Percentiles rank a stretch among this genome's conserved stretches.
Conservation (phyloP, 768 basidiomycete species). For the Phlebiopsis gigantea region DNA sequence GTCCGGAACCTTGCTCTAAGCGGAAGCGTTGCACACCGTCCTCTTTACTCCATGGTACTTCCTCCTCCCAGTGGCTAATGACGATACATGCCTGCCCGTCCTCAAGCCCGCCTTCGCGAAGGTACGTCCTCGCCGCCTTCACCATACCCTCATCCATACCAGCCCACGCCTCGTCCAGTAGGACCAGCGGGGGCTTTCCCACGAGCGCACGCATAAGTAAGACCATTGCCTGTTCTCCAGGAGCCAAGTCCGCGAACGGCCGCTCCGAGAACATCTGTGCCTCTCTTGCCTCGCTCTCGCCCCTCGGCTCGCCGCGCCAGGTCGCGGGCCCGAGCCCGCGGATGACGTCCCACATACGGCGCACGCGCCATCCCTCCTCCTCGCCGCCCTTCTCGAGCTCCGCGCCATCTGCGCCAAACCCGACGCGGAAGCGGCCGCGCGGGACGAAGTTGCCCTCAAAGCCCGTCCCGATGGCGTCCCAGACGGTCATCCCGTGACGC, state of each 20-base stretch:
- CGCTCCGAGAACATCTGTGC: slow-evolving; percentile 39
- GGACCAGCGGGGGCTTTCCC: slow-evolving; percentile 61
- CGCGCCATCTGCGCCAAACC: slow-evolving; percentile 36
- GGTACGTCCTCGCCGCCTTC: slow-evolving; percentile 51
- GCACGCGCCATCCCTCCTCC: slow-evolving; percentile 34
- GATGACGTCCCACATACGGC: slow-evolving; percentile 54
- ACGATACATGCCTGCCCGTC: slow-evolving; percentile 73
- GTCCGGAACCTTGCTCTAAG: no score
- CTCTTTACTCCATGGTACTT: slow-evolving; percentile 72
- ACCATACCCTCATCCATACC: slow-evolving; percentile 88
- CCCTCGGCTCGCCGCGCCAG: slow-evolving; percentile 30
- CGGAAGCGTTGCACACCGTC: slow-evolving; percentile 43
- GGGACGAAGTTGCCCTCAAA: slow-evolving; percentile 80
- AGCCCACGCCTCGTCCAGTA: slow-evolving; percentile 91
- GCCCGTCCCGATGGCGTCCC: slow-evolving; percentile 82
- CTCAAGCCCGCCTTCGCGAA: slow-evolving; percentile 48
- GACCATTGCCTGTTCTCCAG: slow-evolving; percentile 77
- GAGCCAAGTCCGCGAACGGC: slow-evolving; percentile 59
- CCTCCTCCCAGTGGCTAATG: slow-evolving; percentile 88
- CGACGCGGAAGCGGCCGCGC: slow-evolving; percentile 37
- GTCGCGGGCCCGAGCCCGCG: slow-evolving; percentile 53
- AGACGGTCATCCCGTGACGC: slow-evolving; percentile 58
- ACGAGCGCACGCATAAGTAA: slow-evolving; percentile 86
- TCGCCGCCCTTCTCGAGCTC: slow-evolving; percentile 34
- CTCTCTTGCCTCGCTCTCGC: slow-evolving; percentile 17